Evolutionary conservation across 1,284 basidiomycete species (phyloP).

Genomic region (Neonothopanus nambi): DNA sequence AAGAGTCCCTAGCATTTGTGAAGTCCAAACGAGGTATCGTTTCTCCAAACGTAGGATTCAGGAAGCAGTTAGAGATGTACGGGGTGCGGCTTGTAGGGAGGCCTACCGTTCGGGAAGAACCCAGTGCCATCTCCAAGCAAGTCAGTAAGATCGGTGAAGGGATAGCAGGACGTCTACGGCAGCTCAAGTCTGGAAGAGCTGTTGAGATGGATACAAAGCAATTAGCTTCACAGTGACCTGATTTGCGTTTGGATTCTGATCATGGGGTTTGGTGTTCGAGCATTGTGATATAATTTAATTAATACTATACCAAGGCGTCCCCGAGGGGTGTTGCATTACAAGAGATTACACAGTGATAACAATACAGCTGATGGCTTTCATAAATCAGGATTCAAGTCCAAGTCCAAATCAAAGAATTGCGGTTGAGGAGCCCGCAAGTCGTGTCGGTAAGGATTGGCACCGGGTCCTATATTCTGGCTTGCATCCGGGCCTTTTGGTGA

Average conservation of each 20-base stretch:
- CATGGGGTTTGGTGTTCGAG: too few relatives aligned
- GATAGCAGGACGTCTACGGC: constrained; percentile 30
- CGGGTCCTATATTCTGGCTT: constrained; percentile 47
- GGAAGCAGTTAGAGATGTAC: constrained; percentile 59
- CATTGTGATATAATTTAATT: too few relatives aligned
- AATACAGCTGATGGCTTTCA: neutral
- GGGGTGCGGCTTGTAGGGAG: constrained; percentile 33
- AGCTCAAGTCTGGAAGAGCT: constrained; percentile 13
- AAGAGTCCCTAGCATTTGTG: constrained; percentile 56
- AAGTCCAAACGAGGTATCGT: constrained; percentile 57
- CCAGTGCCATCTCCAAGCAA: constrained; percentile 19
- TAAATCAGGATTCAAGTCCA: constrained; percentile 24
- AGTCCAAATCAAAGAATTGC: constrained; percentile 14
- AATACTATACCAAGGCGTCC: too few relatives aligned
- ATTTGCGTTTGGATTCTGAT: too few relatives aligned
- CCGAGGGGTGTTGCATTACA: too few relatives aligned
- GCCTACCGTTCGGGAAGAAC: constrained; percentile 12
- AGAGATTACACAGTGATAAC: too few relatives aligned
- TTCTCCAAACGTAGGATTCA: constrained; percentile 67
- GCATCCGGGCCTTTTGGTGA: constrained; percentile 54
- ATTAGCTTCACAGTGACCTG: too few relatives aligned
- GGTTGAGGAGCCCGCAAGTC: constrained; percentile 13
- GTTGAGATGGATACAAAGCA: neutral
- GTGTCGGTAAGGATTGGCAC: constrained; percentile 62
- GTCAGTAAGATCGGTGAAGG: constrained; percentile 20